Evolutionary conservation across 176 grass and related monocot species (phyloP).

Genomic region (Oropetium thomaeum): DNA sequence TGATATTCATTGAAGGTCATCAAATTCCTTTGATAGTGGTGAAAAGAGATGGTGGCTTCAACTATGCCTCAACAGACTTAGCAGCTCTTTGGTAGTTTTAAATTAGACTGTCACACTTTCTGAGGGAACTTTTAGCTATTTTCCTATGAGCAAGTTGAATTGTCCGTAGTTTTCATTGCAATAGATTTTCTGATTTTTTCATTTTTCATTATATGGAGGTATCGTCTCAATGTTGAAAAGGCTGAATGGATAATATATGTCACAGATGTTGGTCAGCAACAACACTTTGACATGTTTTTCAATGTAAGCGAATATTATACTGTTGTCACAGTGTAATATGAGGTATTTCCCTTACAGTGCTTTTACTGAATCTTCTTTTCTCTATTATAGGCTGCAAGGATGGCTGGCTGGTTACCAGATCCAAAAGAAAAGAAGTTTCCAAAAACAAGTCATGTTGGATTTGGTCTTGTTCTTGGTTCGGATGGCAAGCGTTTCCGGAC

Average conservation of each 20-base stretch:
- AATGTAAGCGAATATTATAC: slow-evolving; percentile 45
- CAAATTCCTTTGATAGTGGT: slow-evolving; percentile 94
- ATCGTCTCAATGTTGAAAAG: slow-evolving; percentile 76
- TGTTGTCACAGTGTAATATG: not conserved
- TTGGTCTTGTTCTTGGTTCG: slow-evolving; percentile 93
- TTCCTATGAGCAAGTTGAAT: not conserved
- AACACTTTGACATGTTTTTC: slow-evolving; percentile 98
- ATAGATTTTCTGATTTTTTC: slow-evolving; percentile 32
- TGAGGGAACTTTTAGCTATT: slow-evolving; percentile 8
- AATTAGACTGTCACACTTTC: not conserved
- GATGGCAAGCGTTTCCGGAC: slow-evolving; percentile 91
- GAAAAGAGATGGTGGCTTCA: slow-evolving; percentile 88
- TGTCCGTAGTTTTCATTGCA: not conserved
- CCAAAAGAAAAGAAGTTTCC: slow-evolving; percentile 62
- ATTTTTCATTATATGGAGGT: slow-evolving; percentile 47
- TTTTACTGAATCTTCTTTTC: not conserved
- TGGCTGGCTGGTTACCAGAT: slow-evolving; percentile 72
- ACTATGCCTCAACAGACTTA: slow-evolving; percentile 93
- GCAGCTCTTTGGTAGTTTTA: slow-evolving; percentile 58
- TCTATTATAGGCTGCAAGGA: slow-evolving; percentile 65
- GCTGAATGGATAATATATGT: slow-evolving; percentile 98
- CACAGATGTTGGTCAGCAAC: slow-evolving; percentile 94
- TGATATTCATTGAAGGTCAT: slow-evolving; percentile 73
- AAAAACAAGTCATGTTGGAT: slow-evolving; percentile 80
- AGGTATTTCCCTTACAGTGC: not conserved